A percentile compares a stretch with the other conserved stretches of the same genome.
Evolutionary conservation across 441 rosid species (phyloP).

Genomic region (Oxalis stricta): DNA sequence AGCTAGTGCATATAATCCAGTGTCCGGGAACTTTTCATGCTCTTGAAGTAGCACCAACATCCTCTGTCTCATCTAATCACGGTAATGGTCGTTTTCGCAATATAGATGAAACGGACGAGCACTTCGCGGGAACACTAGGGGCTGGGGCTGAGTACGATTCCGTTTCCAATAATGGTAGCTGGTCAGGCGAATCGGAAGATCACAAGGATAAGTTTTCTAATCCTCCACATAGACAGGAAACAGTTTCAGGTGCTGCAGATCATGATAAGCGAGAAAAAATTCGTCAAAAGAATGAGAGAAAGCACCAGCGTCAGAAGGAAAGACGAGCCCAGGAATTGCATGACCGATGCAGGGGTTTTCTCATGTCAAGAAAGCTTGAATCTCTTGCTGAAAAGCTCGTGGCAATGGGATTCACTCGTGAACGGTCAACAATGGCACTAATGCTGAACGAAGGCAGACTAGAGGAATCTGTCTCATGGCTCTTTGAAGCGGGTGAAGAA

Average conservation of each 20-base stretch:
- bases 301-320: slow-evolving; percentile 83
- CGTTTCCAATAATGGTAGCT: slow-evolving; percentile 67
- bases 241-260: slow-evolving; percentile 47
- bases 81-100: slow-evolving; percentile 44
- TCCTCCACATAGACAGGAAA: slow-evolving; percentile 30
- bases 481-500: slow-evolving; percentile 54
- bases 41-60: slow-evolving; percentile 32
- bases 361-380: slow-evolving; percentile 76
- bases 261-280: slow-evolving; percentile 60
- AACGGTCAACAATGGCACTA: slow-evolving; percentile 69
- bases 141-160: slow-evolving; percentile 53
- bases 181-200: slow-evolving; percentile 84
- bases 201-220: slow-evolving; percentile 44
- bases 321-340: slow-evolving; percentile 75
- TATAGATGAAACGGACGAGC: slow-evolving; percentile 58
- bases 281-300: slow-evolving; percentile 76
- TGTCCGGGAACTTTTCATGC: slow-evolving; percentile 50
- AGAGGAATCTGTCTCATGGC: slow-evolving; percentile 79
- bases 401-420: slow-evolving; percentile 73
- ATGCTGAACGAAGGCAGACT: slow-evolving; percentile 70
- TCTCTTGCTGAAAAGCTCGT: slow-evolving; percentile 59
- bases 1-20: slow-evolving; percentile 60
- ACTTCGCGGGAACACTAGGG: slow-evolving; percentile 24
- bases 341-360: slow-evolving; percentile 54
- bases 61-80: slow-evolving; percentile 28